Evolutionary conservation across 441 rosid genomes (phyloP), one percentile per base, ranked within the genome.

Genomic region (Bocquillonia castaneifolia): DNA sequence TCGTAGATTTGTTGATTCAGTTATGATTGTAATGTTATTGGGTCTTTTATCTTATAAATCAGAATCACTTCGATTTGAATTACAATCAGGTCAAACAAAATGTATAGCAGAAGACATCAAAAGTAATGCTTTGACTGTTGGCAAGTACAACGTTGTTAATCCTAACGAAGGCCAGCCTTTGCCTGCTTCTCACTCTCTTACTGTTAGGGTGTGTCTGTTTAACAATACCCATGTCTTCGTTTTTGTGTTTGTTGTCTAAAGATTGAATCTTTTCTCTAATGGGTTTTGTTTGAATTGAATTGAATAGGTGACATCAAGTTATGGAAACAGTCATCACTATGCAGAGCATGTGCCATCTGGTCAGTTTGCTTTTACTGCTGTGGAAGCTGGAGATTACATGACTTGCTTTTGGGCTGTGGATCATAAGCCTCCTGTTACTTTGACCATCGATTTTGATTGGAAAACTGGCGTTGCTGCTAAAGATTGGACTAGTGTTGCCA

Each of bases 71-170:
- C 85, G 91, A 23, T 78, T 93, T 65, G 91, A 93, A 53, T 63
- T 93, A 55, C 74, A 78, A 60, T 91, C 97, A 25, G 93, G 91
- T 14, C 54, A 20, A n/a, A 79, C 82, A 18, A 89, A 91, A 72
- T 93, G 99, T 85, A 86, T 93, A 69, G 75, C 93, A 3, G 99
- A 93, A 68, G 97, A 93, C 67, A 82, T 93, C 48, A 89, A 82
- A 76, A 40, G 64, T 64, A 76, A 82, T 68, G 70, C 87, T 13
- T 69, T 91, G 89, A 80, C 84, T 25, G 95, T 93, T 20, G 97
- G 95, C 57, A 86, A 81, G 69, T 93, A 89, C 84, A 51, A 34
- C 75, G 63, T 89, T 50, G 81, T 89, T 54, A 91, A 85, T 53
- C 92, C 86, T 3, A 74, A 82, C 57, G 92, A 87, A 6, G 89